Base-by-base conservation (phyloP, 106 monocot species). In the Triglochin maritima region DNA sequence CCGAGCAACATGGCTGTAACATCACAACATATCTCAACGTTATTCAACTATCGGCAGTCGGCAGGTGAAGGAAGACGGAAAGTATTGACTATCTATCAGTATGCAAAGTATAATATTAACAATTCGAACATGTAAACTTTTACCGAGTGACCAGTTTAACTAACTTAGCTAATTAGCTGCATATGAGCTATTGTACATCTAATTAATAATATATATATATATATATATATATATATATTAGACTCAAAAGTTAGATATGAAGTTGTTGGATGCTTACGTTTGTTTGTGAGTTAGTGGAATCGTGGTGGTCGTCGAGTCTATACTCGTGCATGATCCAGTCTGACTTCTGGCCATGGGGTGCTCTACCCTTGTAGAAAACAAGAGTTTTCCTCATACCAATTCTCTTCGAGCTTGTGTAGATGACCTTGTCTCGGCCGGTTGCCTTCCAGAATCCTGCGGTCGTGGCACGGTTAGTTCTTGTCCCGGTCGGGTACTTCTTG, bases 301-400 rank as follows among this genome's bases (percentile, higher is more conserved):
- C 80, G 14, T 52, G 60, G 71, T 74, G 67, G 2, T 94, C 94
- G 17, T 90, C 87, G 14, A 96, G 90, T 13, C 95, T 72, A 66
- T 96, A 96, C 62, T 96, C 95, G 52, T 96, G 95, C 95, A 96
- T 96, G 81, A 96, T 96, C 95, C 95, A 96, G 44, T 96, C 95
- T 0, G 90, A 90, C 66, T 96, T 96, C 78, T 82, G 95, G 46
- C 95, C 95, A 7, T 87, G 90, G 2, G 95, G 95, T 0, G 95
- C 95, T 56, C 95, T 78, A 3, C 95, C 95, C 53, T 74, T 87
- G 77, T 96, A 96, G 77, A 96, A 96, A 9, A 96, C 95, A 6
- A 96, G 87, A 0, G 95, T 96, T 77, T 96, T 96, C 41, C 95
- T 69, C 95, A 96, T 96, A 44, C 95, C 95, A 59, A 96, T 96